Base-by-base conservation (phyloP, 2,329 filamentous ascomycete genomes). In the Trichoderma hamatum region DNA sequence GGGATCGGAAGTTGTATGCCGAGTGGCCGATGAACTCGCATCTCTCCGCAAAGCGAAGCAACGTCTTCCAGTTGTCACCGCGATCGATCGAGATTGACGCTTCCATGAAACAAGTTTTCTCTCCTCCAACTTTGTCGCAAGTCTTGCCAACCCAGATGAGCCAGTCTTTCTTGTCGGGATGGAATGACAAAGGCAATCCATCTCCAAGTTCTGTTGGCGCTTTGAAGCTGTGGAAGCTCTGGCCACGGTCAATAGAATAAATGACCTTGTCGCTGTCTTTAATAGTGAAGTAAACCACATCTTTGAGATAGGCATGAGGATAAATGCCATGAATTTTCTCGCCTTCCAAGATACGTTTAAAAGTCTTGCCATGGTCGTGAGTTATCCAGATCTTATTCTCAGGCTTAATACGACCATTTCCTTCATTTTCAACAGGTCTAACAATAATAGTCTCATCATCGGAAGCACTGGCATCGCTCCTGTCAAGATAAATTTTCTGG, bases 291-390 rank as follows among this genome's bases (percentile, higher is more conserved):
- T 92, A 99, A 32, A 96, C 92, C 51, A 90, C 86, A 76, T 97
- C 93, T 74, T 92, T 93, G 79, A 93, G 90, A 80, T 94, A 92
- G 59, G 84, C 84, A 76, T 99, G 93, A 28, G 91, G 92, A 68
- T 91, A 86, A 72, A 99, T 92, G 24, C 82, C 84, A 55, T 85
- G 82, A 68, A 98, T 88, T 2, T 88, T 83, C 72, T 94, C 88
- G 36, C 88, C 88, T 69, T 92, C 84, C 3, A 96, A 85, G 55
- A 90, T 89, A 65, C 78, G 83, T 28, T 89, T 82, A 95, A 96
- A 99, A 2, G 82, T 89, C 81, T 97, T 97, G 75, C 96, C 96
- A 75, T 97, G 95, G 76, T 99, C 89, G 66, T 89, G 87, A 0
- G 92, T 92, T 67, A 96, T 85, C 79, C 86, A 94, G 21, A 97